phyloP scores from a whole-genome alignment of 2,329 filamentous ascomycete species.

The Colletotrichum plurivorum region DNA sequence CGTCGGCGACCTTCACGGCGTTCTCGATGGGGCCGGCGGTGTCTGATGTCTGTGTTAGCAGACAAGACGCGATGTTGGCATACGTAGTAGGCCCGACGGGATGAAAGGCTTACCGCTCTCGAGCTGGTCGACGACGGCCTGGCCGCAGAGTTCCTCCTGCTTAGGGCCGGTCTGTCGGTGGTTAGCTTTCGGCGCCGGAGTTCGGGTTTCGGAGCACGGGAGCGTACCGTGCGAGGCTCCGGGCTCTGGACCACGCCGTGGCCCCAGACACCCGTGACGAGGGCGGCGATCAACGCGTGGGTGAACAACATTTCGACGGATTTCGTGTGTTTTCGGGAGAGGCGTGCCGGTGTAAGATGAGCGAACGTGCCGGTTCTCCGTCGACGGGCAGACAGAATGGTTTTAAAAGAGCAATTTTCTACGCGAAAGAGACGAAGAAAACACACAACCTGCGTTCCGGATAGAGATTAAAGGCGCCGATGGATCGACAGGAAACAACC shows the following conservation, averaged over 20 bases:
- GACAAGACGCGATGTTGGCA: no score
- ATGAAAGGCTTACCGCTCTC: constrained; percentile 40
- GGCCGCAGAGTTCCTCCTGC: constrained; percentile 44
- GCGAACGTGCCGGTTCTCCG: neutral
- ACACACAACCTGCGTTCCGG: neutral
- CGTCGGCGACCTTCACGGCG: constrained; percentile 43
- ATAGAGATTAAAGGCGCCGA: constrained; percentile 30
- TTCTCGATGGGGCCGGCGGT: constrained; percentile 47
- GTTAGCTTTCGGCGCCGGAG: neutral
- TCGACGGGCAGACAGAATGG: neutral
- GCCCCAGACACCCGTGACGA: constrained; percentile 30
- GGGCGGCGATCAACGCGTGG: constrained; percentile 23
- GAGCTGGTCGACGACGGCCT: constrained; percentile 41
- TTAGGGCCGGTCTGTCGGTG: constrained; percentile 42
- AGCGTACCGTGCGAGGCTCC: constrained; percentile 31
- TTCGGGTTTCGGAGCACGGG: neutral
- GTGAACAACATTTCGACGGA: constrained; percentile 20
- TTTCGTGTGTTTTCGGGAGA: neutral
- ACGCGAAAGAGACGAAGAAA: no score
- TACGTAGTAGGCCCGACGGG: neutral
- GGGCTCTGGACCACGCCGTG: constrained; percentile 30
- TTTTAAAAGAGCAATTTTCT: neutral
- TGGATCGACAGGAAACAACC: constrained; percentile 27
- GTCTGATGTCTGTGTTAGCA: constrained; percentile 35
- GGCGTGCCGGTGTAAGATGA: neutral